Percentiles rank a stretch among this genome's conserved stretches.
Evolutionary conservation across 352 stramenopile genomes (phyloP).

Genomic region (Phytopythium helicoides): DNA sequence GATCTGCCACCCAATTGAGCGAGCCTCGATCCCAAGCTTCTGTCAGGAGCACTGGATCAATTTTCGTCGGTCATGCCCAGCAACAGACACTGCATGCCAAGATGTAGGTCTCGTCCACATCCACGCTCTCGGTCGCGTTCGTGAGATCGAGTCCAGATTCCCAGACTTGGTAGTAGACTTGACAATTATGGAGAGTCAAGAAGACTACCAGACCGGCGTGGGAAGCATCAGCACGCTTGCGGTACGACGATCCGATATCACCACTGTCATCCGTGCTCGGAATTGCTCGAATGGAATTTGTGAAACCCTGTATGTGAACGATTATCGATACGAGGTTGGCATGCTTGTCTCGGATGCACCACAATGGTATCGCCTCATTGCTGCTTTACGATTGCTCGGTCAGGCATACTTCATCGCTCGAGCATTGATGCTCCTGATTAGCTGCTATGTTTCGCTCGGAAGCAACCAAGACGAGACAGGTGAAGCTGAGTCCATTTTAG

Average conservation of each 20-base stretch:
- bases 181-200: slow-evolving; percentile 21
- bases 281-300: slow-evolving; percentile 13
- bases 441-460: slow-evolving; percentile 25
- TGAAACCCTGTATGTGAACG: slow-evolving; percentile 34
- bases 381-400: slow-evolving; percentile 20
- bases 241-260: slow-evolving; percentile 19
- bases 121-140: slow-evolving; percentile 12
- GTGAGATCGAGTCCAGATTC: slow-evolving; percentile 10
- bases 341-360: slow-evolving; percentile 21
- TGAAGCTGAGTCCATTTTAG: not conserved
- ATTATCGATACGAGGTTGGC: slow-evolving; percentile 40
- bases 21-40: not conserved
- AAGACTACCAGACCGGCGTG: slow-evolving; percentile 16
- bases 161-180: slow-evolving; percentile 16
- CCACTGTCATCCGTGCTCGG: slow-evolving; percentile 15
- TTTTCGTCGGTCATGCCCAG: slow-evolving; percentile 13
- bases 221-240: slow-evolving; percentile 9
- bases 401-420: slow-evolving; percentile 40
- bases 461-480: slow-evolving; percentile 4
- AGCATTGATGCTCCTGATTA: slow-evolving; percentile 22
- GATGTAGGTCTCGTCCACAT: slow-evolving; percentile 12
- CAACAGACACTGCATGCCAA: slow-evolving; percentile 2
- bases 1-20: slow-evolving; percentile 17
- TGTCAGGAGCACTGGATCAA: slow-evolving; percentile 29
- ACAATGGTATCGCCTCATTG: slow-evolving; percentile 31